Evolutionary conservation across 2,329 filamentous ascomycete species (phyloP), one percentile per base, ranked within the genome.

Genomic region (Fusarium buharicum): DNA sequence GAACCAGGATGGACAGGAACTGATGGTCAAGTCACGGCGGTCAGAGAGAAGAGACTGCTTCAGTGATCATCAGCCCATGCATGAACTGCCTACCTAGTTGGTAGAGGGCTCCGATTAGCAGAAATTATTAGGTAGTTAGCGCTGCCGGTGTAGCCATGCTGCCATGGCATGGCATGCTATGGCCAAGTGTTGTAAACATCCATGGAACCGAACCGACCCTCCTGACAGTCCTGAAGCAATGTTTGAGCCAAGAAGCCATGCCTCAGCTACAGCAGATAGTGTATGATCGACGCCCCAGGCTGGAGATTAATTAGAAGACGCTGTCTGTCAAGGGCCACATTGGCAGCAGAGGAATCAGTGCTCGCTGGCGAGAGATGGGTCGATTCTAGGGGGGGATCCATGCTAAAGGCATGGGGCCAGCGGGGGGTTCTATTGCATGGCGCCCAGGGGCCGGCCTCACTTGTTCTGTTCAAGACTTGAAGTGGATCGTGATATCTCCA

Each of bases 211-310:
- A 44, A 8, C 22, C 22, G 8, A 24, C 56, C 41, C 10, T 60
- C 58, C 58, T 53, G 57, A 52, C 41, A 50, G 44, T 59, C 45
- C 47, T 59, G 50, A 59, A 39, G 56, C 62, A 63, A 47, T 51
- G 56, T 62, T 52, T 53, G 36, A 59, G 45, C 45, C 30, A 50
- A 55, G 30, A 40, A 54, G 54, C 61, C 55, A 58, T 67, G 67
- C 68, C 46, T 69, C 68, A 70, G 59, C 46, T 68, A 67, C 56
- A 69, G 59, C 63, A 59, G 59, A 61, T 66, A 55, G 62, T 69
- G 68, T 66, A 62, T 67, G 68, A 70, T 70, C 68, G 68, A 68
- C 68, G 66, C 64, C 59, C 68, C 64, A 57, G 62, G 64, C 64
- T 65, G 41, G 49, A 58, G 57, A 62, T 63, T 65, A 52, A 62